Evolutionary conservation across 768 basidiomycete species (phyloP), one percentile per base, ranked within the genome.

Genomic region (Kwoniella dejecticola): DNA sequence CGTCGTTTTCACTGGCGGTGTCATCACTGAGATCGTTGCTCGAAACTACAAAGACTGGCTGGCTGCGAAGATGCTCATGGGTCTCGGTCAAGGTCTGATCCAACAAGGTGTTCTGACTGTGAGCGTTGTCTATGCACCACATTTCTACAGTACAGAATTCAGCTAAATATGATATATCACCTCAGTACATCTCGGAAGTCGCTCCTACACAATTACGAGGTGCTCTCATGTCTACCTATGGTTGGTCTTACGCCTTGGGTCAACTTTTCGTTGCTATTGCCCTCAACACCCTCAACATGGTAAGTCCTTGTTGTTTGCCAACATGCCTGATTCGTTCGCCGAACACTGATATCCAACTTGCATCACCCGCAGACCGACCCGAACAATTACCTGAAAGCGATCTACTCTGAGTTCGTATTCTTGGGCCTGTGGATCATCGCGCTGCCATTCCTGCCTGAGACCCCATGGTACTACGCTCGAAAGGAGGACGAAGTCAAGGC

Each of bases 1-100:
- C 11, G 5, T 64, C 0, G 40, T 67, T 8, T 42, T 61, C 52
- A 53, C 49, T 2, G 52, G 56, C 41, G 57, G 46, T 41, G 63
- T 69, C 45, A 63, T 69, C 41, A 56, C 52, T 23, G 68, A 69
- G 30, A 60, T 63, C 50, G 45, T 69, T 3, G 57, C 68, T 30
- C 56, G 33, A 24, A 54, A 67, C n/a, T 68, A 58, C 57, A 63
- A 63, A 45, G 62, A 40, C 30, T 67, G 44, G 36, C 24, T 63
- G 13, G 66, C 57, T 8, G 64, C 54, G 11, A 53, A 53, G 17
- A 57, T 61, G 29, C 50, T 66, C 31, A 52, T 38, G 36, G 64
- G 64, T 24, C 17, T 38, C 3, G 53, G 54, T 24, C 54, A 56
- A 56, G 41, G 54, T 56, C 38, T 56, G 17, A 45, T 46, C 12